Base-by-base conservation (phyloP, 345 rosid species). In the Triadica sebifera region DNA sequence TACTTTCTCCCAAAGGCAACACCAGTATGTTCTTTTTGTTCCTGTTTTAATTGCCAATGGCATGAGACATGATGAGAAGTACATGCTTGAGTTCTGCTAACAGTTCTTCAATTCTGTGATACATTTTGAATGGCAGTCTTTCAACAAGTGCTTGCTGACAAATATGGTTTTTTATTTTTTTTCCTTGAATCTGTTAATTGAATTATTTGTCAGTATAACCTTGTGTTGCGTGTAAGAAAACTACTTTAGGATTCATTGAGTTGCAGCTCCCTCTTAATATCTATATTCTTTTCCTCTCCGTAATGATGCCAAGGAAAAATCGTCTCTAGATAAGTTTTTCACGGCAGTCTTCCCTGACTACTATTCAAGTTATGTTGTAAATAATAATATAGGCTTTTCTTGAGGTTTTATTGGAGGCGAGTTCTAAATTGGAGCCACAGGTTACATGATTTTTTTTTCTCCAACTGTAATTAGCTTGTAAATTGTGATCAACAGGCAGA, bases 401-500 rank as follows among this genome's bases (percentile, higher is more conserved):
- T 41, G 16, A 15, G 38, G 43, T 65, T 22, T 74, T n/a, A 38
- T 13, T 13, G 12, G 65, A 25, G 19, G 9, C 17, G 22, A 53
- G 51, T 43, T 66, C 39, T 12, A 19, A 24, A n/a, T 47, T 51
- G 67, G 63, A 43, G 34, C 29, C 60, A 55, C 69, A 56, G 15
- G n/a, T 59, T 43, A 0, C 39, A 9, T 16, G 43, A 13, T 29
- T 25, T 19, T 20, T 9, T 69, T 57, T 69, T 37, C 10, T 53
- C 67, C 11, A 49, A 74, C 38, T 34, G 13, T 57, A 37, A 45
- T 46, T 72, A 19, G 41, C n/a, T 61, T 67, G 16, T 43, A 2
- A 61, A 45, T 58, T 65, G 25, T 65, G 56, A 66, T 63, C 20
- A 39, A 74, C 82, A 91, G 98, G 94, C 92, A 37, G 98, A 94